A percentile compares a stretch with the other conserved stretches of the same genome.
Conservation (phyloP, 176 grass and related monocot species). For the Triticum urartu region DNA sequence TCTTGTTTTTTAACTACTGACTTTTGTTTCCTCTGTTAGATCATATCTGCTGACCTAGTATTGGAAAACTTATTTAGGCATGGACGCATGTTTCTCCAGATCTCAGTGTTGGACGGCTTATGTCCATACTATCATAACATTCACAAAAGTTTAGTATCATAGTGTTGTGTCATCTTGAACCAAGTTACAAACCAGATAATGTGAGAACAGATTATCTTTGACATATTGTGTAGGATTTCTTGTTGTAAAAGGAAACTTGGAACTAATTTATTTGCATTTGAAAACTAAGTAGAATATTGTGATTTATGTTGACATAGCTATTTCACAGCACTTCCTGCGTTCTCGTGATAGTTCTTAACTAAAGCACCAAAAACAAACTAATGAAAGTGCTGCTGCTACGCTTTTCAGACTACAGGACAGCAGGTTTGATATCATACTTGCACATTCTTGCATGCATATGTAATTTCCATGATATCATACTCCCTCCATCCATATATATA, state of each 20-base stretch:
- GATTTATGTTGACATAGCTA: not conserved
- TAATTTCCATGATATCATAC: not conserved
- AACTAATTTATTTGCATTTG: not conserved
- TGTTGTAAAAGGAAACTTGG: slow-evolving; percentile 1
- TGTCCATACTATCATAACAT: not conserved
- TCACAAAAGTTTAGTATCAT: not conserved
- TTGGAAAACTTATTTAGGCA: not conserved
- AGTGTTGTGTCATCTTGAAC: not conserved
- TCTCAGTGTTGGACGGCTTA: not conserved
- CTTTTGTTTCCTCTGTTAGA: not conserved
- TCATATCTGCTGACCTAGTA: not conserved
- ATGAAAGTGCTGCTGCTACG: not conserved
- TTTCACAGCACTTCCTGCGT: not conserved
- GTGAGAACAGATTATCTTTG: not conserved
- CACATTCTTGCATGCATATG: not conserved
- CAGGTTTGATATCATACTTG: not conserved
- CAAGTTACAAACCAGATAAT: not conserved
- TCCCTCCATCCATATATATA: too few relatives aligned
- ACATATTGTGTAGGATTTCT: not conserved
- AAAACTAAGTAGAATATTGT: not conserved
- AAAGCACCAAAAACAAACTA: not conserved
- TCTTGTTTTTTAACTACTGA: slow-evolving; percentile 2
- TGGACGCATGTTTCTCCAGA: not conserved
- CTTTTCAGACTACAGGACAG: not conserved
- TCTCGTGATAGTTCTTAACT: not conserved